Evolutionary conservation across 176 grass and related monocot species (phyloP).

Genomic region (Otatea glauca): DNA sequence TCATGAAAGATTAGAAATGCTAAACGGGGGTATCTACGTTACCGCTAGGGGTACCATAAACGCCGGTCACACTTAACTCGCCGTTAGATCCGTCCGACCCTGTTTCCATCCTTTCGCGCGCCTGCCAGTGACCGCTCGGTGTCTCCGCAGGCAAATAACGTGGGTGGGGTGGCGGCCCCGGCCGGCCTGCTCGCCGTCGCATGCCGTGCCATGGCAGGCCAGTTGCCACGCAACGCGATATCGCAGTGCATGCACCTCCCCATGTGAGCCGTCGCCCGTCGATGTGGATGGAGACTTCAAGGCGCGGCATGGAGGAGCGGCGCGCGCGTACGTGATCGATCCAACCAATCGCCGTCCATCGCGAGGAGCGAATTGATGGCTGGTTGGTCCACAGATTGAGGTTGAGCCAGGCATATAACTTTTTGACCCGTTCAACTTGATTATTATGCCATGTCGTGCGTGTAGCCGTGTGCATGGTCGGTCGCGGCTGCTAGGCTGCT

Average conservation of each 20-base stretch:
- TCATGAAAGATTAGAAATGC: too few species aligned
- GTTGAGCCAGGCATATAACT: neutral
- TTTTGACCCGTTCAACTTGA: too few species aligned
- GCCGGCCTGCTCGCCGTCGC: neutral
- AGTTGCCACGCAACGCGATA: neutral
- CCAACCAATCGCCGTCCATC: constrained; percentile 23
- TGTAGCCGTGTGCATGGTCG: too few species aligned
- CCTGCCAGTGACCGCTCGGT: too few species aligned
- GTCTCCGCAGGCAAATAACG: neutral
- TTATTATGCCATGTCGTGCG: too few species aligned
- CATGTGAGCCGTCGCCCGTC: neutral
- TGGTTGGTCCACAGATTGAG: neutral
- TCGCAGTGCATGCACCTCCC: neutral
- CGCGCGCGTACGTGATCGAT: neutral
- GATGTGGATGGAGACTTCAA: neutral
- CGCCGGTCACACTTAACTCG: too few species aligned
- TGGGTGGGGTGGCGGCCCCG: neutral
- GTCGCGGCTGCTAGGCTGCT: too few species aligned
- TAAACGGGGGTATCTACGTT: too few species aligned
- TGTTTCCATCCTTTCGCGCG: too few species aligned
- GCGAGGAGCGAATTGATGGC: neutral
- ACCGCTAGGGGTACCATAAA: too few species aligned
- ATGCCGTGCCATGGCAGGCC: neutral
- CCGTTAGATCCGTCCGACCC: too few species aligned
- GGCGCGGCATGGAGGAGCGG: neutral